Evolutionary conservation across 306 rosid species (phyloP).

Genomic region (Vigna hirtella): DNA sequence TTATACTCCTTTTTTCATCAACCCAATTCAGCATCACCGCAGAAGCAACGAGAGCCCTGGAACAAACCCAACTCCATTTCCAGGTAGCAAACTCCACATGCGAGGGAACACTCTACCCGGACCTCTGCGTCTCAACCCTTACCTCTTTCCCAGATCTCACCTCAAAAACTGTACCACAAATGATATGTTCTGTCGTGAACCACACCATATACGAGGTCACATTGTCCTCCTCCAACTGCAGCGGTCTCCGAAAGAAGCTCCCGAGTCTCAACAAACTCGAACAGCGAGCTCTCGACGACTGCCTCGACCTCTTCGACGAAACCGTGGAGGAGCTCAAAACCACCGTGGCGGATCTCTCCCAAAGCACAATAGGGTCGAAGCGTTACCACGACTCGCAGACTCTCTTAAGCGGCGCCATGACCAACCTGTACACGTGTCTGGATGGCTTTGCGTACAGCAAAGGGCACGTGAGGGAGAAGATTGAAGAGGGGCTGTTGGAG

Average conservation of each 20-base stretch:
- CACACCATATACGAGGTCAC: constrained; percentile 56
- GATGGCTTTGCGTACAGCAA: constrained; percentile 67
- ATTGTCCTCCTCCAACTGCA: constrained; percentile 62
- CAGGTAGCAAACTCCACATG: constrained; percentile 68
- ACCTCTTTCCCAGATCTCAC: constrained; percentile 63
- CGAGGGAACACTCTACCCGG: constrained; percentile 71
- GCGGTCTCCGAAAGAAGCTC: constrained; percentile 36
- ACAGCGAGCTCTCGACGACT: constrained; percentile 74
- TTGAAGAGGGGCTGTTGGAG: constrained; percentile 48
- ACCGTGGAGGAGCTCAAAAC: constrained; percentile 58
- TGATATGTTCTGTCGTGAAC: constrained; percentile 56
- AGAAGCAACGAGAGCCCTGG: neutral
- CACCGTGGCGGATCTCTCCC: constrained; percentile 55
- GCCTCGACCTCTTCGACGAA: constrained; percentile 63
- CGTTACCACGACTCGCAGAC: constrained; percentile 58
- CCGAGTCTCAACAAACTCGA: constrained; percentile 38
- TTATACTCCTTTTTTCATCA: constrained; percentile 33
- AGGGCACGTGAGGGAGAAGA: constrained; percentile 43
- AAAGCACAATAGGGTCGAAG: constrained; percentile 23
- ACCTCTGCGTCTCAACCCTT: constrained; percentile 76
- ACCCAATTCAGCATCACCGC: constrained; percentile 35
- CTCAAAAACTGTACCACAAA: constrained; percentile 62
- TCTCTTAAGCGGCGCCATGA: constrained; percentile 80
- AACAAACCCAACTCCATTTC: constrained; percentile 39
- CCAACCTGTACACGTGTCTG: constrained; percentile 84